Evolutionary conservation across 306 rosid genomes (phyloP).

Genomic region (Alnus rubra): DNA sequence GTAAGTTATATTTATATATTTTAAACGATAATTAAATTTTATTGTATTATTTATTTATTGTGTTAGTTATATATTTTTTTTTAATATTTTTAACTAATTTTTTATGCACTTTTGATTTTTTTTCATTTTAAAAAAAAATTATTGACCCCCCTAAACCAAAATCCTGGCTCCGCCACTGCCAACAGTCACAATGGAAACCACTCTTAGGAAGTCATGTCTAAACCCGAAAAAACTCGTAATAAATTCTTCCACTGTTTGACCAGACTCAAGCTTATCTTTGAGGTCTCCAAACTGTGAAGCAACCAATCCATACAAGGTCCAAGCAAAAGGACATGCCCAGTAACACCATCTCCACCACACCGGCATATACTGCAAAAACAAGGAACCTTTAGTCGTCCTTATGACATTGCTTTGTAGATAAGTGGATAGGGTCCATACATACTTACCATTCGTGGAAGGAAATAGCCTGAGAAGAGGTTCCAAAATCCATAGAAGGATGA

Average conservation of each 20-base stretch:
- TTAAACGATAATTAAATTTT: no score
- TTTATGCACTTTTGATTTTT: no score
- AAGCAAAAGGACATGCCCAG: constrained; percentile 77
- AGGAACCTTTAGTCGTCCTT: not conserved
- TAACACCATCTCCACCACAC: constrained; percentile 94
- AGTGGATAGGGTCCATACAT: no score
- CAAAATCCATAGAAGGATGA: constrained; percentile 66
- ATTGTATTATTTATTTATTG: no score
- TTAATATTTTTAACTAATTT: no score
- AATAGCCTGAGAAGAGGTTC: constrained; percentile 87
- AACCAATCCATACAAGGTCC: constrained; percentile 74
- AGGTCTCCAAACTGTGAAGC: constrained; percentile 80
- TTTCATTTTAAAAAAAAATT: no score
- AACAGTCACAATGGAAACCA: constrained; percentile 53
- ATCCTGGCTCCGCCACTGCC: no score
- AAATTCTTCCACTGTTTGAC: constrained; percentile 68
- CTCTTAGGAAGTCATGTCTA: constrained; percentile 52
- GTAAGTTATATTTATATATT: no score
- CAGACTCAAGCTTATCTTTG: constrained; percentile 53
- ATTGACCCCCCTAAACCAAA: no score
- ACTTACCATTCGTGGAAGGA: constrained; percentile 69
- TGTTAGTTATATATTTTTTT: no score
- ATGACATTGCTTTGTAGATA: no score
- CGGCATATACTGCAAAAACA: constrained; percentile 69
- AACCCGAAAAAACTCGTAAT: constrained; percentile 66